Base-by-base conservation (phyloP, 2,329 filamentous ascomycete genomes). In the Sclerotinia trifoliorum region DNA sequence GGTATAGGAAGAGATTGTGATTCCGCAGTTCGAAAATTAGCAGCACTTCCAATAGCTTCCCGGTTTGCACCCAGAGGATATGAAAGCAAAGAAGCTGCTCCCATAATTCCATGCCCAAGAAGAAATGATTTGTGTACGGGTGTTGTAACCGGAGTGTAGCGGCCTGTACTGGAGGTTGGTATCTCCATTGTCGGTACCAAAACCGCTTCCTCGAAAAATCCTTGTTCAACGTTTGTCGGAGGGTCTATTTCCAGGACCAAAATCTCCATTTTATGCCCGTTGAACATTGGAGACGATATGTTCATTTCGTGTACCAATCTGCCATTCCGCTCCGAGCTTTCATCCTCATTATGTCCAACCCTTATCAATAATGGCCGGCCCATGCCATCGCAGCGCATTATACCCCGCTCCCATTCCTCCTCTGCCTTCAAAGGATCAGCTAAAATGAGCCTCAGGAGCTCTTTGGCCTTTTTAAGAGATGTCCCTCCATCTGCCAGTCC, bases 111-210 rank as follows among this genome's bases (percentile, higher is more conserved):
- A 61, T 91, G 85, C 0, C 88, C 88, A 11, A 96, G 85, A 13
- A 97, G 74, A 21, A 97, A 79, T 0, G 90, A 87, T 76, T 89
- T 91, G 77, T 98, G 94, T 1, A 97, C 93, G 0, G 94, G 94
- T 56, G 92, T 93, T 8, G 88, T 87, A 54, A 95, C 83, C 21
- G 88, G 85, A 17, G 88, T 88, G 68, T 87, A 84, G 70, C 87
- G 83, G 11, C 88, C 88, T 21, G 86, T 86, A 70, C 83, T 84
- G 19, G 90, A 88, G 7, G 83, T 84, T 1, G 86, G 86, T 54
- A 92, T 90, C 26, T 91, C 88, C 46, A 96, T 84, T 0, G 84
- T 84, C 3, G 93, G 93, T 24, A 92, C 89, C n/a, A 97, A 83
- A 17, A 94, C 81, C 0, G 86, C 83, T 70, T 94, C 90, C 85